Percentiles rank a stretch among this genome's conserved stretches.
phyloP scores from a whole-genome alignment of 176 grass and related monocot genomes.

The Paspalum vaginatum region DNA sequence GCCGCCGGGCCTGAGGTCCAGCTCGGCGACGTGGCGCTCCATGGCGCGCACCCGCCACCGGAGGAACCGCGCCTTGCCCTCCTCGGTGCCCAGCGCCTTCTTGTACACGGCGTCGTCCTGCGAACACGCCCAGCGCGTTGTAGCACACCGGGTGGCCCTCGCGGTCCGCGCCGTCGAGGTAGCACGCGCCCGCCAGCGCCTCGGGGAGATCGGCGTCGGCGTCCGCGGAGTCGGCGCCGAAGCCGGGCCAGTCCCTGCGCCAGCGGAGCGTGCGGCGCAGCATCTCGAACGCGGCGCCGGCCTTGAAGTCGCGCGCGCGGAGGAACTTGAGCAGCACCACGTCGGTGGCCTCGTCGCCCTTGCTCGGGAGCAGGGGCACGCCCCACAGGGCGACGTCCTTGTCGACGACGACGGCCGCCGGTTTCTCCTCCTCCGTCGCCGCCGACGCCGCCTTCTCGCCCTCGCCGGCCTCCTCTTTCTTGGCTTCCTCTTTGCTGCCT shows the following conservation, averaged over 20 bases:
- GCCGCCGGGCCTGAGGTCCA: slow-evolving; percentile 74
- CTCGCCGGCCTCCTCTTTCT: slow-evolving; percentile 31
- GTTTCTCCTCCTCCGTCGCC: slow-evolving; percentile 4
- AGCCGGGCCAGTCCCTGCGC: slow-evolving; percentile 66
- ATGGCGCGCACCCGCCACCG: slow-evolving; percentile 83
- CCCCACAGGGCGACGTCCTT: slow-evolving; percentile 77
- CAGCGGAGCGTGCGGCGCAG: slow-evolving; percentile 73
- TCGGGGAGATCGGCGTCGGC: slow-evolving; percentile 18
- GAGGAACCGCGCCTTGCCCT: slow-evolving; percentile 72
- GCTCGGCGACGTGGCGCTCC: slow-evolving; percentile 73
- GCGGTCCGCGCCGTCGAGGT: slow-evolving; percentile 71
- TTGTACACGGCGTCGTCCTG: slow-evolving; percentile 60
- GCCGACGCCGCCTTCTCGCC: slow-evolving; percentile 30
- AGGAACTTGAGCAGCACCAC: slow-evolving; percentile 98
- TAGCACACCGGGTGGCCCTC: slow-evolving; percentile 98
- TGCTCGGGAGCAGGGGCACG: slow-evolving; percentile 82
- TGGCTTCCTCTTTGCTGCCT: not conserved
- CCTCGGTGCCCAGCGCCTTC: slow-evolving; percentile 66
- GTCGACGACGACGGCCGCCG: slow-evolving; percentile 19
- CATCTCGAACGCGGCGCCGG: slow-evolving; percentile 85
- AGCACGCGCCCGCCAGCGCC: slow-evolving; percentile 61
- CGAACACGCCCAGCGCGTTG: slow-evolving; percentile 70
- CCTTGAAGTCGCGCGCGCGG: slow-evolving; percentile 95
- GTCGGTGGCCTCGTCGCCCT: slow-evolving; percentile 65
- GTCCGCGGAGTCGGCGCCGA: slow-evolving; percentile 20